These are phyloP conservation scores for Pseudonitzschia multistriata DNA, from an alignment of 108 stramenopile genomes.

Conservation along the genomic window DNA sequence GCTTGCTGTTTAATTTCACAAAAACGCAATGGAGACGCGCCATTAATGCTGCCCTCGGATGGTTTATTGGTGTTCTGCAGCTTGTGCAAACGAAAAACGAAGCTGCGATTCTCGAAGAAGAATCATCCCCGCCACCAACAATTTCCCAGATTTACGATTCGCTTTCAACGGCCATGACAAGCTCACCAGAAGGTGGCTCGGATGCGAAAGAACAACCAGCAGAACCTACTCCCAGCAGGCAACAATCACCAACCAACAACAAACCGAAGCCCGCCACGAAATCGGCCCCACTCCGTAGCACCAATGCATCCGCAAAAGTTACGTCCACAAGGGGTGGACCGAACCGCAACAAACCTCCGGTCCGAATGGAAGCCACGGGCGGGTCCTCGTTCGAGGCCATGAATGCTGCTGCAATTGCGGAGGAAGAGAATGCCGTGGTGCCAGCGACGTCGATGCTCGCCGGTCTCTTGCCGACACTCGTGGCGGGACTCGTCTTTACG, in stretches of 20 bases:
- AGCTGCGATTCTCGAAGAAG: not conserved
- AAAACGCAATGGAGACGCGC: not conserved
- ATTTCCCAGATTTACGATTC: conserved; percentile 10
- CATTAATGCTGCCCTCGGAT: not conserved
- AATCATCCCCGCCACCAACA: not conserved
- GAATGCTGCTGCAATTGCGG: not conserved
- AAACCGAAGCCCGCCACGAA: not conserved
- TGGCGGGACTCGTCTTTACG: conserved; percentile 6
- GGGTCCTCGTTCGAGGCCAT: not conserved
- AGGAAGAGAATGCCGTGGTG: not conserved
- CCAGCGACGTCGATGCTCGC: conserved; percentile 1
- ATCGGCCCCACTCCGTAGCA: conserved; percentile 4
- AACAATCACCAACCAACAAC: conserved; percentile 14
- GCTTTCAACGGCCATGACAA: not conserved
- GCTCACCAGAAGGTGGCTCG: not conserved
- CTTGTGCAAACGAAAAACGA: not conserved
- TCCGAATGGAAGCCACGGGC: not conserved
- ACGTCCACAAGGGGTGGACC: not conserved
- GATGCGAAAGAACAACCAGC: not conserved
- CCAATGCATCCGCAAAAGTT: not conserved
- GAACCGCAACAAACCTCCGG: not conserved
- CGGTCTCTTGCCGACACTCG: not conserved
- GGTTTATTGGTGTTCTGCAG: not conserved
- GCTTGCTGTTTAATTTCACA: not conserved
- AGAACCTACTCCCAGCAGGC: not conserved